Base-by-base conservation (phyloP, 441 rosid genomes). In the Geranium incanum region DNA sequence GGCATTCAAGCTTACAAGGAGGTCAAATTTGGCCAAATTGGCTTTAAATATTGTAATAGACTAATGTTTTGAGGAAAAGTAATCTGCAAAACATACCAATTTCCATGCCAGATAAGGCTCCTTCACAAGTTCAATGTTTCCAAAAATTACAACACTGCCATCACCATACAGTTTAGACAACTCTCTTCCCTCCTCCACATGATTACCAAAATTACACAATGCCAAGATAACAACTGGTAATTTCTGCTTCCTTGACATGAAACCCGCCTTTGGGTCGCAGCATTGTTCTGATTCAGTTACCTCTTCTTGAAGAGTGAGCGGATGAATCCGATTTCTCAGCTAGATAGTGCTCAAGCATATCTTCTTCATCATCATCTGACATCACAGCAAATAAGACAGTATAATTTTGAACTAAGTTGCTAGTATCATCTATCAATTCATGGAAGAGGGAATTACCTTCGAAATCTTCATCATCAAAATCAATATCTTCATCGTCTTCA, bases 341-440 rank as follows among this genome's bases (percentile, higher is more conserved):
- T 76, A 92, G 82, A 78, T 89, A 92, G 77, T 89, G 99, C 88
- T 92, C 96, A 16, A 95, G 86, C 97, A 95, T 92, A 79, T 90
- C 99, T 38, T 87, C 92, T 83, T 95, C 98, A 6, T 92, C 99
- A 78, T 89, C 99, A 78, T 89, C 99, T 85, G 85, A 79, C 69
- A 72, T 57, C 1, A 19, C 7, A 62, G 28, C 72, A 68, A 50
- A 70, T 41, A 71, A 23, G 57, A 39, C n/a, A 69, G n/a, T 23
- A 12, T 64, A 38, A 59, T 59, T 28, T 59, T 11, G 7, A 6
- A 16, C 8, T 4, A 60, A 18, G 65, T 33, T 28, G 8, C 19
- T 59, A 68, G 6, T n/a, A 62, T 60, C 13, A 15, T 68, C 45
- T 73, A 52, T 57, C 33, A 16, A 62, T 74, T 67, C 50, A 18